Evolutionary conservation across 306 rosid species (phyloP), one percentile per base, ranked within the genome.

Genomic region (Medicago truncatula): DNA sequence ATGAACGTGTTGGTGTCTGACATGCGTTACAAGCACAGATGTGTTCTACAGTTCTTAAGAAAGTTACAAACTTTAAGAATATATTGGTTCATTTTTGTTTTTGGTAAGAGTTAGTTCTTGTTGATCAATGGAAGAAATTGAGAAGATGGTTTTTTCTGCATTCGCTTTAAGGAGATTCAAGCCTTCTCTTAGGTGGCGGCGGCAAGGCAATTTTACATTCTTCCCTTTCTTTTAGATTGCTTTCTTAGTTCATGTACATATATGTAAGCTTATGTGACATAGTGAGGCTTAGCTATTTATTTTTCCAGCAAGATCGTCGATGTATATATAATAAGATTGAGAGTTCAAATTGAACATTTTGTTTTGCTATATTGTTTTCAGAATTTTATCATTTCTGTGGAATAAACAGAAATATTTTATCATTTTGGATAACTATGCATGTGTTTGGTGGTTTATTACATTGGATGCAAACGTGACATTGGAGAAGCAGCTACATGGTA

Each of bases 211-310:
- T 74, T 78, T 78, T 78, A 11, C 67, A 17, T 67, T 61, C 59
- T 71, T 36, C 70, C 61, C 38, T 69, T 75, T 69, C 53, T 8
- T 70, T 78, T 58, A 75, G 71, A 75, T 70, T 56, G 46, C 20
- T 78, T 70, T 73, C 69, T 63, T 75, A 70, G 83, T 78, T 73
- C 73, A 23, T 75, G 83, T 83, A 79, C 59, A 83, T 70, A 83
- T 56, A 74, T 44, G 25, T 46, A 36, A 67, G 76, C 70, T 78
- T 63, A 63, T 50, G 53, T 63, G 66, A 52, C 74, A 41, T 73
- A 43, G 68, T 34, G 77, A 73, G 59, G 43, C 75, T 28, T n/a
- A 18, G 28, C 67, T 41, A 41, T 78, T 61, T 68, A 76, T 59
- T 34, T 34, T 34, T 46, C 52, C 75, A 53, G 43, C 62, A 54